phyloP scores from a whole-genome alignment of 495 filamentous ascomycete species.

The Cladorrhinum samala region DNA sequence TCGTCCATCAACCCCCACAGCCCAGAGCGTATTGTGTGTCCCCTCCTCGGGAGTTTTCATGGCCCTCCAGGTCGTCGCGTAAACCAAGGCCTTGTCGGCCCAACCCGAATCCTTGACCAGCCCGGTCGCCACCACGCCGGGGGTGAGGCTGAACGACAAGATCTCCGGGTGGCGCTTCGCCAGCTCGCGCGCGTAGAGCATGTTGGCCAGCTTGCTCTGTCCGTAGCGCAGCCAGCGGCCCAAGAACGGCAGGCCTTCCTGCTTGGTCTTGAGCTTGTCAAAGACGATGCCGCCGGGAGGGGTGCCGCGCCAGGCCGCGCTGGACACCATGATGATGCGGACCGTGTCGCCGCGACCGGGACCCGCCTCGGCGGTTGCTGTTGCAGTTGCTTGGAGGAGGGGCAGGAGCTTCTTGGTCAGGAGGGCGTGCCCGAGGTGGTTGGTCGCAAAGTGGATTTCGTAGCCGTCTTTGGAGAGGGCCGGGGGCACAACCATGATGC shows the following conservation, averaged over 20 bases:
- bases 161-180: constrained; percentile 52
- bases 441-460: constrained; percentile 63
- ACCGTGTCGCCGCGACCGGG: constrained; percentile 29
- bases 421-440: constrained; percentile 62
- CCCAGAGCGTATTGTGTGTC: constrained; percentile 18
- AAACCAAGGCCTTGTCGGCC: constrained; percentile 1
- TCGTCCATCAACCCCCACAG: background rate
- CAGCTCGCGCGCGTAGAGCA: constrained; percentile 51
- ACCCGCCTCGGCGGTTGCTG: too few relatives aligned
- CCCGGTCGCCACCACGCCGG: constrained; percentile 49
- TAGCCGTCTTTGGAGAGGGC: constrained; percentile 54
- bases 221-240: constrained; percentile 35
- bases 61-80: background rate
- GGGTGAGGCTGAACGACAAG: constrained; percentile 53
- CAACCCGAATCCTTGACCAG: constrained; percentile 9
- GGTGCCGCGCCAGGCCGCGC: constrained; percentile 28
- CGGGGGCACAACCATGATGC: constrained; percentile 49
- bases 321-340: constrained; percentile 33
- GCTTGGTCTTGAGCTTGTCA: constrained; percentile 31
- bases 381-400: constrained; percentile 40
- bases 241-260: constrained; percentile 16
- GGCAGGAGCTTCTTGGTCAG: constrained; percentile 57
- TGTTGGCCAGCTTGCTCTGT: constrained; percentile 41
- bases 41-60: constrained; percentile 12
- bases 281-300: constrained; percentile 34